Evolutionary conservation across 768 basidiomycete genomes (phyloP).

Genomic region (Auricularia cornea): DNA sequence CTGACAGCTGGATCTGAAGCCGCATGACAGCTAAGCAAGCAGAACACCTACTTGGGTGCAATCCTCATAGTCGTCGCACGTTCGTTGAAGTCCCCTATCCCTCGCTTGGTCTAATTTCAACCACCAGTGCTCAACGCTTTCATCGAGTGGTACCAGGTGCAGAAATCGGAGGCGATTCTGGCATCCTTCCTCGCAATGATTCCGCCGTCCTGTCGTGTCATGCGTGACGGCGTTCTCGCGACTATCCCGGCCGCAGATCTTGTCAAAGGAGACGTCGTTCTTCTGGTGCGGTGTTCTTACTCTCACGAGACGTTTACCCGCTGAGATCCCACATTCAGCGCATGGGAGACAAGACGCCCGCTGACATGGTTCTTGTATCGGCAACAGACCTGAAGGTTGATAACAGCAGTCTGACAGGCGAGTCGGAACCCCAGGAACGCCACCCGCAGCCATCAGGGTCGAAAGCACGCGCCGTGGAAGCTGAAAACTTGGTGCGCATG

Average conservation of each 20-base stretch:
- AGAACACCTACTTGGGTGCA: slow-evolving; percentile 61
- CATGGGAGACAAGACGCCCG: slow-evolving; percentile 63
- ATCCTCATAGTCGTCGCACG: slow-evolving; percentile 58
- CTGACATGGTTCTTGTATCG: slow-evolving; percentile 53
- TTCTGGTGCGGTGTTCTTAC: slow-evolving; percentile 36
- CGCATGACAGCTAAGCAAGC: slow-evolving; percentile 41
- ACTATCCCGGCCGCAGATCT: slow-evolving; percentile 53
- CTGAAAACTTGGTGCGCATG: slow-evolving; percentile 48
- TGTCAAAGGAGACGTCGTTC: slow-evolving; percentile 59
- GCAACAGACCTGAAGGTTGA: slow-evolving; percentile 60
- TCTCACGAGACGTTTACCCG: neutral
- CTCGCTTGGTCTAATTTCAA: neutral
- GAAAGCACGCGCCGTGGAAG: slow-evolving; percentile 44
- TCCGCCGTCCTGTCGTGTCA: slow-evolving; percentile 55
- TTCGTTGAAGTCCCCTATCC: neutral
- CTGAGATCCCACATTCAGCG: no score
- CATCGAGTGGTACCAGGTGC: slow-evolving; percentile 63
- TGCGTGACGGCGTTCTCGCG: slow-evolving; percentile 47
- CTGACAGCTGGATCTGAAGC: neutral
- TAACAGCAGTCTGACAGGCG: slow-evolving; percentile 63
- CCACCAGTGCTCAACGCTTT: slow-evolving; percentile 50
- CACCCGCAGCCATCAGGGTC: slow-evolving; percentile 39
- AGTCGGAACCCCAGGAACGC: slow-evolving; percentile 63
- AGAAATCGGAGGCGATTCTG: slow-evolving; percentile 65
- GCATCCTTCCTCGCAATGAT: slow-evolving; percentile 70